Evolutionary conservation across 1,284 basidiomycete genomes (phyloP).

Genomic region (Waitea zeae): DNA sequence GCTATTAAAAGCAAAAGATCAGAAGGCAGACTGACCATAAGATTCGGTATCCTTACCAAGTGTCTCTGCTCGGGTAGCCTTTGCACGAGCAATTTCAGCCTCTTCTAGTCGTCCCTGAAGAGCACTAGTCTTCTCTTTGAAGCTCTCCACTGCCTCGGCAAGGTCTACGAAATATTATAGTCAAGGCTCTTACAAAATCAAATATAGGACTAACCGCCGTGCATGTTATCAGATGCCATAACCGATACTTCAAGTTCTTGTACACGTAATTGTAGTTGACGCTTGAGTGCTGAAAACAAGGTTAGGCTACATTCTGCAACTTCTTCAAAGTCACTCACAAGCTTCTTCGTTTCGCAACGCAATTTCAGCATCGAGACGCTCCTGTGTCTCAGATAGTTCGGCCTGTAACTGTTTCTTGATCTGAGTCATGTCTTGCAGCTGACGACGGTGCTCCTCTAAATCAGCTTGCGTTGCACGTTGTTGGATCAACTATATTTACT

Average conservation of each 20-base stretch:
- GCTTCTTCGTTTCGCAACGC: slow-evolving; percentile 38
- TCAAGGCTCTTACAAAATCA: too few species aligned
- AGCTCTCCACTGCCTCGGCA: slow-evolving; percentile 42
- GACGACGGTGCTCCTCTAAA: slow-evolving; percentile 40
- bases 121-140: slow-evolving; percentile 44
- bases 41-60: slow-evolving; percentile 23
- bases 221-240: slow-evolving; percentile 38
- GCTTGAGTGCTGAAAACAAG: slow-evolving; percentile 39
- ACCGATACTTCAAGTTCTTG: slow-evolving; percentile 53
- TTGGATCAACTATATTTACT: slow-evolving; percentile 33
- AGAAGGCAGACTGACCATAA: slow-evolving; percentile 2
- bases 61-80: slow-evolving; percentile 45
- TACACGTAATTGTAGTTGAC: slow-evolving; percentile 38
- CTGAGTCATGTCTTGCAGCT: slow-evolving; percentile 38
- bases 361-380: slow-evolving; percentile 35
- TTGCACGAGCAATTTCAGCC: slow-evolving; percentile 50
- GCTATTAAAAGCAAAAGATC: slow-evolving; percentile 19
- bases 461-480: slow-evolving; percentile 49
- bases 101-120: slow-evolving; percentile 51
- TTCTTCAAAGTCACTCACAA: too few species aligned
- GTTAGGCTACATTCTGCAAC: too few species aligned
- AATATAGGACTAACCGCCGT: slow-evolving; percentile 26
- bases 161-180: slow-evolving; percentile 25
- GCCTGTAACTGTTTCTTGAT: slow-evolving; percentile 38
- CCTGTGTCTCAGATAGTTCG: slow-evolving; percentile 37